Evolutionary conservation across 495 filamentous ascomycete genomes (phyloP), one percentile per base, ranked within the genome.

Genomic region (Filosporella fistucella): DNA sequence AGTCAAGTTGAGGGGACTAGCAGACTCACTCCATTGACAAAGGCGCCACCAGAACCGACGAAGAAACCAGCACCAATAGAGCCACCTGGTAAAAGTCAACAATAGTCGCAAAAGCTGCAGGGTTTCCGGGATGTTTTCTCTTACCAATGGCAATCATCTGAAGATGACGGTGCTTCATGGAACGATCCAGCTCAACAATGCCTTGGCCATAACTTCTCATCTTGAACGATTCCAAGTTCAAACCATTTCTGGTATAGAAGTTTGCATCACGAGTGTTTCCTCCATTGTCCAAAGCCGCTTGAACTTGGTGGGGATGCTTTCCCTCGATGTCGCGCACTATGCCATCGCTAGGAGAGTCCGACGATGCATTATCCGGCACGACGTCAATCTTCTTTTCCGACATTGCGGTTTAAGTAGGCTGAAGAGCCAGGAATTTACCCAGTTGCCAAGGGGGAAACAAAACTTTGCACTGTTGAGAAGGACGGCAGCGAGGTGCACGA

Each of bases 91-190:
- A n/a, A n/a, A n/a, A n/a, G n/a, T n/a, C n/a, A n/a, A n/a, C n/a
- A n/a, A n/a, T n/a, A n/a, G n/a, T n/a, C n/a, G n/a, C n/a, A n/a
- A n/a, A n/a, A n/a, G n/a, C n/a, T n/a, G n/a, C n/a, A n/a, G n/a
- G n/a, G n/a, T 21, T 2, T 38, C 18, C n/a, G n/a, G n/a, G 23
- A 22, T 16, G n/a, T 9, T 13, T 38, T 9, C 5, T 21, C 35
- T 21, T 38, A 81, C 79, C 90, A 54, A 96, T 94, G 10, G 91
- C 91, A 71, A 96, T 96, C 90, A 96, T 96, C 72, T 95, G 89
- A 52, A 96, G 62, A 72, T 96, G 91, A 28, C 91, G 76, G 13
- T 84, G 81, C 66, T 94, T 94, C 44, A 96, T 68, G 57, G 68
- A 72, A 30, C 81, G 79, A 64, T 86, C 72, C 47, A 78, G 67